Evolutionary conservation across 2,329 filamentous ascomycete species (phyloP).

Genomic region (Sporothrix protearum): DNA sequence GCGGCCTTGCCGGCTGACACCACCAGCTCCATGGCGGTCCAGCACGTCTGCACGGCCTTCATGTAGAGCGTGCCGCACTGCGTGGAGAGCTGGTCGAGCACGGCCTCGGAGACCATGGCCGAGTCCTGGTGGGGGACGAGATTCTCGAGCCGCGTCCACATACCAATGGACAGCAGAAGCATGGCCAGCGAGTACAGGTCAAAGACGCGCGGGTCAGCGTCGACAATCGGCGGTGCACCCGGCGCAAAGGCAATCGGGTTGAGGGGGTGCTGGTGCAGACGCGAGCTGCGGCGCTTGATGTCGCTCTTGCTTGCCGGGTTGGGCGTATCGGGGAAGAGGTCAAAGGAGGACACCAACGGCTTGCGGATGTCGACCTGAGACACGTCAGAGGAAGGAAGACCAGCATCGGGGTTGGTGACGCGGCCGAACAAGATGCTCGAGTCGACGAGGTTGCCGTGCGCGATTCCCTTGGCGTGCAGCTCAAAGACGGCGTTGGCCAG

Average conservation of each 20-base stretch:
- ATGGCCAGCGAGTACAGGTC: constrained; percentile 73
- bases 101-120: constrained; percentile 57
- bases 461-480: constrained; percentile 65
- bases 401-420: constrained; percentile 31
- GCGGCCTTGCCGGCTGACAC: constrained; percentile 40
- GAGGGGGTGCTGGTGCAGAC: constrained; percentile 64
- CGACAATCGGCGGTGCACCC: constrained; percentile 44
- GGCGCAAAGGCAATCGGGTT: constrained; percentile 50
- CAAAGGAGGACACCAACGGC: constrained; percentile 69
- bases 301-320: constrained; percentile 35
- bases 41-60: constrained; percentile 69
- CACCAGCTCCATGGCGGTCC: constrained; percentile 65
- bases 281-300: constrained; percentile 34
- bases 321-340: constrained; percentile 60
- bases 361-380: constrained; percentile 58
- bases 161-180: constrained; percentile 68
- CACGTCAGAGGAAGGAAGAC: constrained; percentile 38
- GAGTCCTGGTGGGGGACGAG: constrained; percentile 45
- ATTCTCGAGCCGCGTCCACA: constrained; percentile 66
- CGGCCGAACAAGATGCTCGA: constrained; percentile 65
- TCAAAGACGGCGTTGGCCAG: constrained; percentile 70
- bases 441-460: constrained; percentile 66
- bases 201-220: constrained; percentile 54
- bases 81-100: constrained; percentile 59
- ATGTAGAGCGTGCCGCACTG: constrained; percentile 72